A percentile compares a stretch with the other conserved stretches of the same genome.
phyloP scores from a whole-genome alignment of 805 yeast genomes.

The Saturnispora diversa region DNA sequence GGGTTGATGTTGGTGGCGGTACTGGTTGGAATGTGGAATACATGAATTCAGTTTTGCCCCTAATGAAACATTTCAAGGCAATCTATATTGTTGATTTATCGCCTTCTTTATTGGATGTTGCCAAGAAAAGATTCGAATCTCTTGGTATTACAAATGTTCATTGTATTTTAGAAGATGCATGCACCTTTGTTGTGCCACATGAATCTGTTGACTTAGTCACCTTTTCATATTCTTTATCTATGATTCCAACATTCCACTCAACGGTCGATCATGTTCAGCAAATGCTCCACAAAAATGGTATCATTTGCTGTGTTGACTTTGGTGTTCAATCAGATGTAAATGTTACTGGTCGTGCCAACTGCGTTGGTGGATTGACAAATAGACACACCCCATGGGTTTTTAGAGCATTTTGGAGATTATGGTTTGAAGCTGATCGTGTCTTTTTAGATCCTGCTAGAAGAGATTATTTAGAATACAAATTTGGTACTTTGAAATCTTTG shows the following conservation, averaged over 20 bases:
- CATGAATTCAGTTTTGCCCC: conserved; percentile 51
- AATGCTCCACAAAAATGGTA: conserved; percentile 47
- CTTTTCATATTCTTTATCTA: conserved; percentile 71
- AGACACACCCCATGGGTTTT: conserved; percentile 71
- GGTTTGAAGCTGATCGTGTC: conserved; percentile 83
- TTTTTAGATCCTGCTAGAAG: conserved; percentile 74
- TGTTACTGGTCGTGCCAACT: conserved; percentile 58
- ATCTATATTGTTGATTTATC: conserved; percentile 69
- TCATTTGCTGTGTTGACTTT: conserved; percentile 68
- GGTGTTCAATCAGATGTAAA: conserved; percentile 66
- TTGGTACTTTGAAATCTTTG: conserved; percentile 71
- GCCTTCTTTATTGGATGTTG: conserved; percentile 69
- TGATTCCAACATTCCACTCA: conserved; percentile 79
- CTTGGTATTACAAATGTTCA: conserved; percentile 52
- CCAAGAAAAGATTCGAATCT: conserved; percentile 46
- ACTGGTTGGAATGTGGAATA: conserved; percentile 76
- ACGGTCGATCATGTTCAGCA: conserved; percentile 61
- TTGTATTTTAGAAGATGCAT: conserved; percentile 67
- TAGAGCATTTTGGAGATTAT: conserved; percentile 76
- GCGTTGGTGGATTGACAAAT: conserved; percentile 64
- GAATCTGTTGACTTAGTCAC: conserved; percentile 62
- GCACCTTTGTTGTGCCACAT: conserved; percentile 50
- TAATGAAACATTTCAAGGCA: conserved; percentile 47
- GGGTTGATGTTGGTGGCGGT: conserved; percentile 84
- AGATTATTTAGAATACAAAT: conserved; percentile 72